These are phyloP conservation scores for Cunninghamia lanceolata DNA, from an alignment of 75 land plant genomes.

Conservation along the genomic window DNA sequence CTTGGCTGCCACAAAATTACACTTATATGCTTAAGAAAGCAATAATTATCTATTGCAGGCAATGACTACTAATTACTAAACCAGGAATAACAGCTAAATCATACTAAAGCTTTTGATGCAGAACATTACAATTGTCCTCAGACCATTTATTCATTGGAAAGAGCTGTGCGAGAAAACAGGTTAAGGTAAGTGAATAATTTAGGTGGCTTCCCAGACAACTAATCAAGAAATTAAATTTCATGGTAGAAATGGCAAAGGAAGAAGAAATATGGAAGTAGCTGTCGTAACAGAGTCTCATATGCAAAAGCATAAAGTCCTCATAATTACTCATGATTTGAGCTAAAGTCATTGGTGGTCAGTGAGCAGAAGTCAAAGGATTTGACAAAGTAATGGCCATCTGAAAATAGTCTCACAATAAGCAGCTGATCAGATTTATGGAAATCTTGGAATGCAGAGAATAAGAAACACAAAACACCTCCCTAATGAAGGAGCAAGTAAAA, in stretches of 20 bases:
- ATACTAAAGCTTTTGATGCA: background rate
- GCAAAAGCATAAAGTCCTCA: background rate
- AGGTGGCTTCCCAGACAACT: background rate
- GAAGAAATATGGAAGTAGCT: background rate
- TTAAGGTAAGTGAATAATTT: background rate
- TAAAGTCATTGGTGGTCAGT: background rate
- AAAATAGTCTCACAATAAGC: background rate
- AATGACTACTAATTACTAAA: background rate
- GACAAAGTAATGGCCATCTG: background rate
- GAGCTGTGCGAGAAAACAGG: background rate
- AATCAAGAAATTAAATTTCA: background rate
- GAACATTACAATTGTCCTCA: background rate
- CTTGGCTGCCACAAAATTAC: background rate
- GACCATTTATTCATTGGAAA: background rate
- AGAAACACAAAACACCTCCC: background rate
- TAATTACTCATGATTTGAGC: background rate
- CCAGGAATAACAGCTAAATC: background rate
- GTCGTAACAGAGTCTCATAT: background rate
- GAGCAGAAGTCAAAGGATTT: background rate
- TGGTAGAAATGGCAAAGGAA: background rate
- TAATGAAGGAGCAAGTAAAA: background rate
- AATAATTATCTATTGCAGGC: background rate
- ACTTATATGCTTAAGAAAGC: background rate
- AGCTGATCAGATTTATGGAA: background rate
- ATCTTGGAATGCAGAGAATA: background rate